These are phyloP conservation scores for Paramarasmius palmivorus DNA, from an alignment of 1,284 basidiomycete genomes.

Conservation along the genomic window DNA sequence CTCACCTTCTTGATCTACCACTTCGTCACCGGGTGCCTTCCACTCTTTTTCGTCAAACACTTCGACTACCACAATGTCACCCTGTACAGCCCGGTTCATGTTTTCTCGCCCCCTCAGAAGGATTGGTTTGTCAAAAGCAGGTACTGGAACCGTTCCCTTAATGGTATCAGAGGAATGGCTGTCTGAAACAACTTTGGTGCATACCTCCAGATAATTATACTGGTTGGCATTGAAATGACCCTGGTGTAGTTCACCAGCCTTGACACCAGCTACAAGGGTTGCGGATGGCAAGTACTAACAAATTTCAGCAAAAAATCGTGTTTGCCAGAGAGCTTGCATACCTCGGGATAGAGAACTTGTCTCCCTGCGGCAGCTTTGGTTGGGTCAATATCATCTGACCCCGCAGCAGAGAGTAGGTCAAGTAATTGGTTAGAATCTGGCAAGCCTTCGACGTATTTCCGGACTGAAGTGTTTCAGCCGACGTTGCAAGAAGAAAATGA, in stretches of 20 bases:
- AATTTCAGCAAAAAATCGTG: slow-evolving; percentile 8
- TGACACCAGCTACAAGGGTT: slow-evolving; percentile 81
- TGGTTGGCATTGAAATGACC: slow-evolving; percentile 95
- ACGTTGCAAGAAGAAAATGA: slow-evolving; percentile 5
- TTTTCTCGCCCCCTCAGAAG: slow-evolving; percentile 88
- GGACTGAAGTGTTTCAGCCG: slow-evolving; percentile 43
- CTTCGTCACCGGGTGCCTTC: slow-evolving; percentile 92
- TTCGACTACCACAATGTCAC: slow-evolving; percentile 92
- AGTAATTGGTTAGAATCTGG: slow-evolving; percentile 64
- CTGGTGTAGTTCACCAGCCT: slow-evolving; percentile 82
- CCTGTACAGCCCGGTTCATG: slow-evolving; percentile 95
- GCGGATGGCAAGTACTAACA: slow-evolving; percentile 81
- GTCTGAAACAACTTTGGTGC: slow-evolving; percentile 15
- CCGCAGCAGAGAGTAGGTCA: slow-evolving; percentile 77
- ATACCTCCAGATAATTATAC: slow-evolving; percentile 93
- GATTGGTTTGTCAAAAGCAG: slow-evolving; percentile 76
- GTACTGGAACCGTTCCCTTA: slow-evolving; percentile 81
- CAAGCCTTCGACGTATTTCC: slow-evolving; percentile 79
- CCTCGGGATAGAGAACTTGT: slow-evolving; percentile 78
- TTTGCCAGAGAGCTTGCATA: slow-evolving; percentile 30
- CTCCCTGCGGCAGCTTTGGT: slow-evolving; percentile 54
- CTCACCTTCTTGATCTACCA: slow-evolving; percentile 88
- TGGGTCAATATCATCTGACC: slow-evolving; percentile 59
- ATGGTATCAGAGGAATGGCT: neutral
- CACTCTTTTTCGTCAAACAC: slow-evolving; percentile 88